Evolutionary conservation across 441 rosid species (phyloP).

Genomic region (Populus hybrid): DNA sequence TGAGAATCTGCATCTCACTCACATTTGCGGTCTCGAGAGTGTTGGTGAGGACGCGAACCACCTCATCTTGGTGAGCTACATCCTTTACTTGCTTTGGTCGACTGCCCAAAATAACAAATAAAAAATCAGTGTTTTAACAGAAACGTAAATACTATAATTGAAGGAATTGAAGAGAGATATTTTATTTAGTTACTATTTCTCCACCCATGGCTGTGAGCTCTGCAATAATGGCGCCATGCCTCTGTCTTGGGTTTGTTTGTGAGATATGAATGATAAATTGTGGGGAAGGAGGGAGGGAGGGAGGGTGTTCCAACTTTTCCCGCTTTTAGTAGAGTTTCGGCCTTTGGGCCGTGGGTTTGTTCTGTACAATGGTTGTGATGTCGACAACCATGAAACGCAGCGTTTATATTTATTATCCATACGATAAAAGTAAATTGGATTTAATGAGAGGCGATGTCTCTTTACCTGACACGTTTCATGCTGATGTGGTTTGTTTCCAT

Average conservation of each 20-base stretch:
- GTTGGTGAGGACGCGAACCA: constrained; percentile 94
- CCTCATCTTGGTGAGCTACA: constrained; percentile 96
- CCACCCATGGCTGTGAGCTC: constrained; percentile 96
- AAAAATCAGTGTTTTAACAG: neutral
- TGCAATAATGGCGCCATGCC: constrained; percentile 83
- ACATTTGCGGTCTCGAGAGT: constrained; percentile 82
- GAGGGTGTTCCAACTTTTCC: neutral
- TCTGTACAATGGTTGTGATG: neutral
- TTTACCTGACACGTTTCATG: too few species aligned
- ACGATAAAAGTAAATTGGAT: too few species aligned
- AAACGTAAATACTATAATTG: neutral
- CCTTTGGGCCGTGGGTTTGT: neutral
- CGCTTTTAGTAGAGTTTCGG: neutral
- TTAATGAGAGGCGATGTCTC: too few species aligned
- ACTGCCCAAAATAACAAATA: constrained; percentile 31
- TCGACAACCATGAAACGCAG: too few species aligned
- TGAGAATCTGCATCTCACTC: neutral
- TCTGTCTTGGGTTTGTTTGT: neutral
- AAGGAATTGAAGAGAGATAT: neutral
- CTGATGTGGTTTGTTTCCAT: too few species aligned
- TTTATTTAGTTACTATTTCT: constrained; percentile 63
- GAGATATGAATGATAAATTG: too few species aligned
- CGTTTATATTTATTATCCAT: too few species aligned
- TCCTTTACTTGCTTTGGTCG: constrained; percentile 95
- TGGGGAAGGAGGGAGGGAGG: neutral